Evolutionary conservation across 306 rosid genomes (phyloP), one percentile per base, ranked within the genome.

Genomic region (Quercus engelmannii): DNA sequence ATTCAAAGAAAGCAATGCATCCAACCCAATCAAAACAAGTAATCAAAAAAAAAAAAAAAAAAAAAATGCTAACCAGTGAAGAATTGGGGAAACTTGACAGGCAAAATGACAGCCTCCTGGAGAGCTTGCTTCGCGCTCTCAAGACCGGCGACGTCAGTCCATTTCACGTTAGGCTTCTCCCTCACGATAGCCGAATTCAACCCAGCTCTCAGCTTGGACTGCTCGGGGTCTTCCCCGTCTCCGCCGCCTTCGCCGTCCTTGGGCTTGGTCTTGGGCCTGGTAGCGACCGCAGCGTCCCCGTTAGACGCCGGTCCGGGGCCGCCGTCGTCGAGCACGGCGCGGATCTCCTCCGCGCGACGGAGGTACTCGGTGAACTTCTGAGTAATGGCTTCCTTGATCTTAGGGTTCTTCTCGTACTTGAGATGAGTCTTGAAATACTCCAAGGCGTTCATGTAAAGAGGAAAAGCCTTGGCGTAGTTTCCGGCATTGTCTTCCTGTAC

Each of bases 321-420:
- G 0, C 98, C 97, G 19, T 89, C 94, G 2, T 90, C 97, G 3
- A 93, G 88, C 43, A 91, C 98, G 8, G 94, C 88, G 2, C 98
- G 90, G 83, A 96, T 96, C 91, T 96, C 99, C 94, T 96, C 99
- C 2, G 99, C 98, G 0, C 99, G 97, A 65, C 98, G 98, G 46
- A 96, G 85, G 76, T 96, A 96, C 84, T 93, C 99, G 31, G 96
- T 89, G 88, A 96, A 96, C 85, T 93, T 93, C 90, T 91, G 98
- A 7, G 98, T 93, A 14, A 96, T 96, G 1, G 99, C 98, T 67
- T 96, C 99, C 76, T 89, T 91, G 63, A 93, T 93, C 88, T 96
- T 96, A 20, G 97, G 99, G 83, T 96, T 93, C 85, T 91, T 96
- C 88, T 96, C 99, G 85, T 96, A 96, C 91, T 96, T 96, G 76